These are phyloP conservation scores for Populus deltoides DNA, from an alignment of 345 rosid species.

Conservation along the genomic window DNA sequence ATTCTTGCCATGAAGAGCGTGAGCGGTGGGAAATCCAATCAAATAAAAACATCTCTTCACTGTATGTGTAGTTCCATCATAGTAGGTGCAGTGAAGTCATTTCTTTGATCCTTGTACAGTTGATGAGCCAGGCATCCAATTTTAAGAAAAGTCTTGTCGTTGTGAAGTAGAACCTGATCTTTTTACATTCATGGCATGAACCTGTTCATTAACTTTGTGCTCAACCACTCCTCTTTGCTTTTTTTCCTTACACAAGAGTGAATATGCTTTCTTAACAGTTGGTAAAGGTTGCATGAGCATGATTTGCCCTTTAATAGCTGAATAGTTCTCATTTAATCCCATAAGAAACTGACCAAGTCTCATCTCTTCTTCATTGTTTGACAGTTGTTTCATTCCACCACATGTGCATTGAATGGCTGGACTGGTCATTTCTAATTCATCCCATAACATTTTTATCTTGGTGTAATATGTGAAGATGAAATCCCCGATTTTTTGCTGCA, in stretches of 20 bases:
- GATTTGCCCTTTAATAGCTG: neutral
- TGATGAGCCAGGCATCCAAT: no score
- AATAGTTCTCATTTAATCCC: neutral
- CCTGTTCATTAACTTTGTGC: neutral
- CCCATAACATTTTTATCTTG: neutral
- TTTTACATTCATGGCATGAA: neutral
- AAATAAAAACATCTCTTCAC: neutral
- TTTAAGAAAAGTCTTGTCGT: no score
- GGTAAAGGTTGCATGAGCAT: slow-evolving; percentile 7
- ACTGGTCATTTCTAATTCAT: neutral
- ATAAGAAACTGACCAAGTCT: neutral
- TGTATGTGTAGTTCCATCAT: neutral
- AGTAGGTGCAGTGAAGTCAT: neutral
- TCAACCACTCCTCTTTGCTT: neutral
- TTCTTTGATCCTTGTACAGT: neutral
- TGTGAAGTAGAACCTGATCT: no score
- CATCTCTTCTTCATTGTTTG: neutral
- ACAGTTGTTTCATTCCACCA: neutral
- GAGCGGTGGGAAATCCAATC: neutral
- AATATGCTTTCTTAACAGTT: neutral
- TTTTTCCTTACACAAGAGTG: neutral
- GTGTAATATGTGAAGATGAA: neutral
- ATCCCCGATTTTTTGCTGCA: neutral
- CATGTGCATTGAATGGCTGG: neutral
- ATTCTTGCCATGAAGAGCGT: neutral